Conservation (phyloP, 2,329 filamentous ascomycete genomes). For the Chaetomium globosum region DNA sequence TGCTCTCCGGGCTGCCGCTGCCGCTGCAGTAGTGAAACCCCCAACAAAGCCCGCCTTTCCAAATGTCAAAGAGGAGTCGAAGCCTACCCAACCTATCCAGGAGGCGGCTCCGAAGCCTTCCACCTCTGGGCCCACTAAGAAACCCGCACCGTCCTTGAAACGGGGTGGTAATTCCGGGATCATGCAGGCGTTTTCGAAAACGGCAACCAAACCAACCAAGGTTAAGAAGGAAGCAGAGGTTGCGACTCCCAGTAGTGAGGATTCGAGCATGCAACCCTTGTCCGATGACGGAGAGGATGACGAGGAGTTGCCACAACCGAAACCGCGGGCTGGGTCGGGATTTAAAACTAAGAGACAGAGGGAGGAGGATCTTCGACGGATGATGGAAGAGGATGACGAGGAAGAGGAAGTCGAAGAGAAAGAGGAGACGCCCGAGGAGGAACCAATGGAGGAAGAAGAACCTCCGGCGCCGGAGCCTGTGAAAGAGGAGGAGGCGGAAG, state of each 20-base stretch:
- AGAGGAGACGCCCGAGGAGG: slow-evolving; percentile 41
- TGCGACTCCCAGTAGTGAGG: slow-evolving; percentile 51
- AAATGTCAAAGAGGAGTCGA: slow-evolving; percentile 44
- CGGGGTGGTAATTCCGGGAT: slow-evolving; percentile 60
- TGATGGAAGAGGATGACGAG: slow-evolving; percentile 69
- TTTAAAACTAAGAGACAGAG: slow-evolving; percentile 60
- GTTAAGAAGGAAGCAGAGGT: slow-evolving; percentile 54
- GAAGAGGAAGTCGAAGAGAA: slow-evolving; percentile 60
- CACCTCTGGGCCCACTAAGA: slow-evolving; percentile 47
- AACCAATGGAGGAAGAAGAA: slow-evolving; percentile 43
- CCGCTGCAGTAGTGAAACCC: slow-evolving; percentile 36
- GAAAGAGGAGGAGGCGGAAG: slow-evolving; percentile 53
- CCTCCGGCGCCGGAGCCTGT: slow-evolving; percentile 43
- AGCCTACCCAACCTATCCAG: slow-evolving; percentile 46
- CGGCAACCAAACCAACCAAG: slow-evolving; percentile 50
- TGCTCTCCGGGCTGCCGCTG: slow-evolving; percentile 37
- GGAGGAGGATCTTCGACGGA: slow-evolving; percentile 66
- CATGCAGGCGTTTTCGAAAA: slow-evolving; percentile 78
- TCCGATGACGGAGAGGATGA: slow-evolving; percentile 58
- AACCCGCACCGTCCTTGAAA: slow-evolving; percentile 51
- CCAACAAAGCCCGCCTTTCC: slow-evolving; percentile 35
- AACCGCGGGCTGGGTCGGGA: slow-evolving; percentile 39
- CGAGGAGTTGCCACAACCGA: slow-evolving; percentile 52
- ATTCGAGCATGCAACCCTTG: slow-evolving; percentile 54
- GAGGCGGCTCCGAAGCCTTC: slow-evolving; percentile 34